Percentiles rank a stretch among this genome's conserved stretches.
Evolutionary conservation across 202 grass and related monocot genomes (phyloP).

Genomic region (Tripidium arundinaceum): DNA sequence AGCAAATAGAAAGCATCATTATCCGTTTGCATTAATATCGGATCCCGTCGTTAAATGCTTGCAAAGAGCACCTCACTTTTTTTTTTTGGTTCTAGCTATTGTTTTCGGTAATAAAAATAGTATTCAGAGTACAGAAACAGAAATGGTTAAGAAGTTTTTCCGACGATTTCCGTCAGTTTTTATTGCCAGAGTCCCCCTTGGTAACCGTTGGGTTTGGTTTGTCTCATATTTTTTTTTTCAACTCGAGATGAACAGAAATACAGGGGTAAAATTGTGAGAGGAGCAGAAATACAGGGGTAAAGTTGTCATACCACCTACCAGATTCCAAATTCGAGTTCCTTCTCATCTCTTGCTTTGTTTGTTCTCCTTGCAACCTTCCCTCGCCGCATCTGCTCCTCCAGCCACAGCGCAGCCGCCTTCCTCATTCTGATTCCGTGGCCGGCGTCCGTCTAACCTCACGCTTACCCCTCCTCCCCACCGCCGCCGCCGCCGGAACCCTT

Average conservation of each 20-base stretch:
- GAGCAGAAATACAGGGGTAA: neutral
- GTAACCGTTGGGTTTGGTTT: neutral
- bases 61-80: too few relatives aligned
- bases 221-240: too few relatives aligned
- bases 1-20: too few relatives aligned
- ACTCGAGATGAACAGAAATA: neutral
- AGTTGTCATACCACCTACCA: neutral
- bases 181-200: too few relatives aligned
- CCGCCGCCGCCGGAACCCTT: neutral
- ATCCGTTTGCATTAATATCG: too few relatives aligned
- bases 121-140: too few relatives aligned
- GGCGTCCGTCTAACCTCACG: neutral
- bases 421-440: neutral
- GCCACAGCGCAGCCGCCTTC: neutral
- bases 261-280: neutral
- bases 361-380: neutral
- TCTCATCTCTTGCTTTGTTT: neutral
- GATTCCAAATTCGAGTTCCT: conserved; percentile 20
- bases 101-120: too few relatives aligned
- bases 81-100: too few relatives aligned
- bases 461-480: neutral
- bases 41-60: too few relatives aligned
- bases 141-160: too few relatives aligned
- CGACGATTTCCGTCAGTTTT: too few relatives aligned
- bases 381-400: neutral